A percentile compares a stretch with the other conserved stretches of the same genome.
These are phyloP conservation scores for Hemerocallis citrina DNA, from an alignment of 106 monocot species.

Conservation along the genomic window DNA sequence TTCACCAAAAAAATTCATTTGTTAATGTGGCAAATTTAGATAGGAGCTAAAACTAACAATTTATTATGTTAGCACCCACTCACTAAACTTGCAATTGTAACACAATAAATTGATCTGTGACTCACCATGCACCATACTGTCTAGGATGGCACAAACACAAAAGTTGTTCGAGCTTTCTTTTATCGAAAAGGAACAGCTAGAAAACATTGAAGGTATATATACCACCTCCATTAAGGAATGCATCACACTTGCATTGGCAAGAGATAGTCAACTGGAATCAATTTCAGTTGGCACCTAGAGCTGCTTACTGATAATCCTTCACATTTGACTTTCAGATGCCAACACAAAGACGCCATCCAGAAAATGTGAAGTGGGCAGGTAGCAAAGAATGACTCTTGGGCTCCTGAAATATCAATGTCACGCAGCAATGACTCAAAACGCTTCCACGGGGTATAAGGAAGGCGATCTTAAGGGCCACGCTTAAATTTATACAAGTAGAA, in stretches of 20 bases:
- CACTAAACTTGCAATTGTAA: too few relatives aligned
- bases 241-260: not conserved
- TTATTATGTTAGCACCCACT: too few relatives aligned
- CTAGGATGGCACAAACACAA: too few relatives aligned
- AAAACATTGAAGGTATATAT: too few relatives aligned
- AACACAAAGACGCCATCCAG: not conserved
- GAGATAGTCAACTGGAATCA: not conserved
- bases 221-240: not conserved
- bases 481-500: not conserved
- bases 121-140: too few relatives aligned
- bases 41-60: too few relatives aligned
- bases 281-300: not conserved
- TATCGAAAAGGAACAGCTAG: too few relatives aligned
- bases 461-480: conserved; percentile 17
- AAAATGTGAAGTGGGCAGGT: not conserved
- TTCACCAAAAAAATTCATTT: too few relatives aligned
- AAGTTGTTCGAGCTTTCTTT: too few relatives aligned
- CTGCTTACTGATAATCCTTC: not conserved
- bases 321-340: conserved; percentile 2
- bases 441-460: conserved; percentile 7
- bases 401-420: conserved; percentile 1
- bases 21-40: too few relatives aligned
- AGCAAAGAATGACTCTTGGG: conserved; percentile 17
- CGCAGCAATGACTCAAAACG: conserved; percentile 22
- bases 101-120: too few relatives aligned